Evolutionary conservation across 176 grass and related monocot genomes (phyloP).

Genomic region (Juncus effusus): DNA sequence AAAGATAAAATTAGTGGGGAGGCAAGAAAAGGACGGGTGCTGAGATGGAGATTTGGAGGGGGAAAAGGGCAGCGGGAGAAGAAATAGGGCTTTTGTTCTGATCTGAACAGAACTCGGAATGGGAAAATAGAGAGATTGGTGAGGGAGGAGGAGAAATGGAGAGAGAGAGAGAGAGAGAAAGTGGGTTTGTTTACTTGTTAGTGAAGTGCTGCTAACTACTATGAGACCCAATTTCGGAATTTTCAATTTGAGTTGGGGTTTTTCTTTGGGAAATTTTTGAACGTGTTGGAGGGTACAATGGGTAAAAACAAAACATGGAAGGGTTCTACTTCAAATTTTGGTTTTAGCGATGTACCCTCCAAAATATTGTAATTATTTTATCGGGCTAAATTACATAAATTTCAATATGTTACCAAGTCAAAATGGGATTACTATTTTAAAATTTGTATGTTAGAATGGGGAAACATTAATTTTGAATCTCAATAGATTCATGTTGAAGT

Average conservation of each 20-base stretch:
- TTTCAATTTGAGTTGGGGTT: constrained; percentile 29
- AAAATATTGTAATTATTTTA: constrained; percentile 12
- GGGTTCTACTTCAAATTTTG: constrained; percentile 9
- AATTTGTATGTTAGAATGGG: too few relatives aligned
- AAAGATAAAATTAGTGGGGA: constrained; percentile 20
- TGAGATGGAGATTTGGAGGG: constrained; percentile 15
- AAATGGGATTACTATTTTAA: background rate
- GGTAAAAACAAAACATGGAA: constrained; percentile 4
- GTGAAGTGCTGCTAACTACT: background rate
- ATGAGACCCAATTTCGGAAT: constrained; percentile 3
- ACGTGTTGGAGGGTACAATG: constrained; percentile 31
- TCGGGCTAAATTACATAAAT: constrained; percentile 2
- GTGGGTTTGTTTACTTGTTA: constrained; percentile 14
- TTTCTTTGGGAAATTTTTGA: constrained; percentile 28
- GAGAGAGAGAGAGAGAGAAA: constrained; percentile 19
- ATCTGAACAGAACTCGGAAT: constrained; percentile 2
- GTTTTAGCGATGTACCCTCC: constrained; percentile 10
- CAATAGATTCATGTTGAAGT: background rate
- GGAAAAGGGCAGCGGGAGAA: constrained; percentile 2
- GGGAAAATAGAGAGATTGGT: background rate
- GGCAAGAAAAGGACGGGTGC: constrained; percentile 33
- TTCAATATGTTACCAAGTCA: constrained; percentile 10
- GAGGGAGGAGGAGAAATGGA: constrained; percentile 5
- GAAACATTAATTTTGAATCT: too few relatives aligned
- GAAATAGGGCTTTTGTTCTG: constrained; percentile 32